Base-by-base conservation (phyloP, 768 basidiomycete species). In the Boletus rubroflammeus region DNA sequence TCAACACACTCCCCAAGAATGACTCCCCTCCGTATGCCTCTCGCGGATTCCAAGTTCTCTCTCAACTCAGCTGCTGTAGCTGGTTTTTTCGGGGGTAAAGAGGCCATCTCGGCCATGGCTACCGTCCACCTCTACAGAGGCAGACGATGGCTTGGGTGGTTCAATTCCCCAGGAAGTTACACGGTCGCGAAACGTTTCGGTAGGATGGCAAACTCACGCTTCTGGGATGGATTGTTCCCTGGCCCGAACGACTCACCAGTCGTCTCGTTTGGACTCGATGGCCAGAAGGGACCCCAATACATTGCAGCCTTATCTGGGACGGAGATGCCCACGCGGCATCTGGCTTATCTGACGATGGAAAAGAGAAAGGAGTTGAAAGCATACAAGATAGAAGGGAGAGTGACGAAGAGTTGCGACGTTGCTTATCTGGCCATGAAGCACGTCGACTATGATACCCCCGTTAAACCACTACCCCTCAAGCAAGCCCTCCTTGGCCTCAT, bases 81-180 rank as follows among this genome's bases (percentile, higher is more conserved):
- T 8, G 72, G 71, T 8, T 67, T 74, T 34, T 72, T 73, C 6
- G 73, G 73, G 3, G 71, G 72, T 6, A 61, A 74, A 19, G 73
- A 73, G 48, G 71, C 72, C n/a, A 59, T 73, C 32, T 57, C 67
- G 9, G 71, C 72, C 17, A 73, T 73, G 69, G 59, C 65, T 10
- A 65, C 63, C 3, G 65, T 73, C 23, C 67, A 72, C 42, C 43
- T 73, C 5, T 69, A 64, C 47, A 17, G 43, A 32, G 69, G 69
- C 5, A 60, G 69, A 49, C 65, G 60, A 19, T 74, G 63, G 65
- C 54, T 73, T 5, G 72, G 72, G 1, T 74, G 67, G 68, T 74
- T 59, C 45, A 73, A 73, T 25, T 67, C 72, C 6, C 73, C 73
- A 0, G 72, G 73, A 8, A 69, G 69, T 44, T 67, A 68, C 50